Evolutionary conservation across 495 filamentous ascomycete species (phyloP), one percentile per base, ranked within the genome.

Genomic region (Xylaria nigripes): DNA sequence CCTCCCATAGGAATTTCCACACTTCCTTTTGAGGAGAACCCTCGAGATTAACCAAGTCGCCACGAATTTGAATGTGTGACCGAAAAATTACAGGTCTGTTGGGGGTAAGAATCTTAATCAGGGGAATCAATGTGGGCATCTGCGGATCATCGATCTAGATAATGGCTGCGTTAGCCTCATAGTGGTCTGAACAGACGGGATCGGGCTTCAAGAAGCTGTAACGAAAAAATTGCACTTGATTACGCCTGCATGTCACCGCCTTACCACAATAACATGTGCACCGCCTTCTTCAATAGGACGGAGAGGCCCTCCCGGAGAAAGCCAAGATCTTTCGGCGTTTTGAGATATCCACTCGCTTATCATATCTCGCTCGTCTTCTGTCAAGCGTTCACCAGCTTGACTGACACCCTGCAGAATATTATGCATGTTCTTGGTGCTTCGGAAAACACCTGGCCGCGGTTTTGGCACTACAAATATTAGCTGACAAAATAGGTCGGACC

Each of bases 381-480:
- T 79, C 16, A 93, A 72, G 9, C 82, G 79, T 48, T 86, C 79
- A 1, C 76, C 74, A 0, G 81, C 79, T 23, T 76, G 70, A 27
- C 81, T 80, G 22, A 92, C 87, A 18, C 89, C 89, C 72, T 95
- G 89, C 2, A 95, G 82, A 61, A 93, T 93, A 64, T 95, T 95
- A 77, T 95, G 89, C 59, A 90, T 87, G 45, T 83, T 90, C 70
- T 95, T 95, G 51, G 89, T 95, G 54, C 89, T 85, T 30, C 87
- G 80, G 68, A 94, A 95, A 15, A 92, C 86, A 16, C 85, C 86
- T 0, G 89, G 88, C 30, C 84, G 84, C 16, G 89, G 89, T 62
- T 89, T 90, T 5, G 89, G 90, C 2, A 94, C 89, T 77, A n/a
- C 32, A 34, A 22, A 22, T 18, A 60, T 81, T 83, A 78, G 78